phyloP scores from a whole-genome alignment of 1,284 basidiomycete species.

The Pulveroboletus sp. region DNA sequence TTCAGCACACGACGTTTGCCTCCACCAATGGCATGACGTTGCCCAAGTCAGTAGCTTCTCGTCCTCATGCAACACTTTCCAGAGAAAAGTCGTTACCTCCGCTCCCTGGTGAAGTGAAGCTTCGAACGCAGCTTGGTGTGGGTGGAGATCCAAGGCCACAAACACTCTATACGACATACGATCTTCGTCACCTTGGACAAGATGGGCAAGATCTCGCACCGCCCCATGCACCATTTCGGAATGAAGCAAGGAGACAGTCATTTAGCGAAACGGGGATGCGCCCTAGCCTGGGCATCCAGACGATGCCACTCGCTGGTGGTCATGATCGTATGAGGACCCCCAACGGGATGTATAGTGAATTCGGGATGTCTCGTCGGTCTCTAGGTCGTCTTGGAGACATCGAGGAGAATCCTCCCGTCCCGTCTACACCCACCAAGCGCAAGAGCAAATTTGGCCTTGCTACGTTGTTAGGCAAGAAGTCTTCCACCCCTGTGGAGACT shows the following conservation, averaged over 20 bases:
- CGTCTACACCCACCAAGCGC: conserved; percentile 51
- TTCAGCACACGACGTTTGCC: conserved; percentile 39
- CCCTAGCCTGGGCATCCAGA: conserved; percentile 51
- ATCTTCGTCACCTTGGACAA: conserved; percentile 48
- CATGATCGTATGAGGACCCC: conserved; percentile 31
- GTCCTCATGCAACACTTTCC: conserved; percentile 42
- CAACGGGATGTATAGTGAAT: conserved; percentile 58
- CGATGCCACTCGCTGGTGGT: conserved; percentile 43
- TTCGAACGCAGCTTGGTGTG: conserved; percentile 40
- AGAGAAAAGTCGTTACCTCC: conserved; percentile 78
- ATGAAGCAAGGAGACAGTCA: conserved; percentile 67
- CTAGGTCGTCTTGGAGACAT: conserved; percentile 56
- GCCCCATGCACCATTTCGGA: conserved; percentile 65
- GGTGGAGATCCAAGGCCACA: conserved; percentile 55
- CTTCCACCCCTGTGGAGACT: conserved; percentile 42
- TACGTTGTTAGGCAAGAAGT: conserved; percentile 63
- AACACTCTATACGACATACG: conserved; percentile 64
- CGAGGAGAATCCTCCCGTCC: conserved; percentile 41
- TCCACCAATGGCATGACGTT: conserved; percentile 35
- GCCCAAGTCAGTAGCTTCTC: conserved; percentile 33
- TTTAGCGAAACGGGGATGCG: conserved; percentile 65
- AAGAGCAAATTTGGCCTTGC: conserved; percentile 70
- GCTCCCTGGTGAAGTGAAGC: conserved; percentile 58
- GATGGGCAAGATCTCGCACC: conserved; percentile 51
- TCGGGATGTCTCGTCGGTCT: conserved; percentile 63